Evolutionary conservation across 1,284 basidiomycete genomes (phyloP).

Genomic region (Apiotrichum laibachii): DNA sequence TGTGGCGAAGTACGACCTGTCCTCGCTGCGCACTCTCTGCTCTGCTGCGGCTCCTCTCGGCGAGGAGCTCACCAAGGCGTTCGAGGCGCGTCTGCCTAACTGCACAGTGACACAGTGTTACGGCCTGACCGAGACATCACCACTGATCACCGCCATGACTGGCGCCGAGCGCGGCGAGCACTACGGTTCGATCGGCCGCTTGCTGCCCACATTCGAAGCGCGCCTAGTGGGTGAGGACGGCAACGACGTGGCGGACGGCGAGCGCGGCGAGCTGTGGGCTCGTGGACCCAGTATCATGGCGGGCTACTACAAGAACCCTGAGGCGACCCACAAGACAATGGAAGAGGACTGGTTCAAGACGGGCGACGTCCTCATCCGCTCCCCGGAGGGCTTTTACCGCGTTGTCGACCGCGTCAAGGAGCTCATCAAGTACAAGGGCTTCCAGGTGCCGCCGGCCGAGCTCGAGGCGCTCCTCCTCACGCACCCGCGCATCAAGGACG

Average conservation of each 20-base stretch:
- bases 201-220: constrained; percentile 75
- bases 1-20: constrained; percentile 67
- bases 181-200: constrained; percentile 66
- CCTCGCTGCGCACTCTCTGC: constrained; percentile 61
- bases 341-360: constrained; percentile 72
- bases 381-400: constrained; percentile 60
- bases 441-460: constrained; percentile 74
- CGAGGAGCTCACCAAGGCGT: constrained; percentile 35
- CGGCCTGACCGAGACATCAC: constrained; percentile 55
- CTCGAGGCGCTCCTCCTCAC: constrained; percentile 70
- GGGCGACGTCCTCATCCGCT: constrained; percentile 67
- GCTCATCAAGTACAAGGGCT: constrained; percentile 69
- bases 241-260: constrained; percentile 55
- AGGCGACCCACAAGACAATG: constrained; percentile 65
- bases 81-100: constrained; percentile 28
- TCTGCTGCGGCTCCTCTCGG: constrained; percentile 83
- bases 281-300: constrained; percentile 77
- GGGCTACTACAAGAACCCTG: constrained; percentile 62
- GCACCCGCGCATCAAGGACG: constrained; percentile 67
- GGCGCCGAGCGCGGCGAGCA: constrained; percentile 29
- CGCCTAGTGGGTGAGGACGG: constrained; percentile 59
- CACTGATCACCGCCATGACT: constrained; percentile 35
- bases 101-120: constrained; percentile 44
- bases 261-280: constrained; percentile 76
- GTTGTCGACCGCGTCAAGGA: constrained; percentile 63